phyloP scores from a whole-genome alignment of 306 rosid genomes.

The Myrica gale region DNA sequence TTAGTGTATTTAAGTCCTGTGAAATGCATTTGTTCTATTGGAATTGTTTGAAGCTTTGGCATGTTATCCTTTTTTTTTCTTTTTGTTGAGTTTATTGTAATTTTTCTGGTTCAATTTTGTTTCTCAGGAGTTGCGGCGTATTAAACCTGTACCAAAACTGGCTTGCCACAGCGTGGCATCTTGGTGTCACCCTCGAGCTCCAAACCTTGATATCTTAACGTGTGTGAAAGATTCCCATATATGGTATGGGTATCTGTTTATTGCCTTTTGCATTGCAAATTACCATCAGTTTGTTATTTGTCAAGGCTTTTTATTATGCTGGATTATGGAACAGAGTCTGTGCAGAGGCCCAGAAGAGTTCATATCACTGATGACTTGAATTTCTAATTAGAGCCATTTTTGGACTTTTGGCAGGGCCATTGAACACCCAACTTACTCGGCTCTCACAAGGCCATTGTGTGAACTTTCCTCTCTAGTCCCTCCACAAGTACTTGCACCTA shows the following conservation, averaged over 20 bases:
- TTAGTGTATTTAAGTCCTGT: conserved; percentile 12
- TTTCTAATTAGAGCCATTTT: neutral
- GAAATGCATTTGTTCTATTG: conserved; percentile 19
- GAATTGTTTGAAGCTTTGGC: conserved; percentile 27
- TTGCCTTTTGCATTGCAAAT: conserved; percentile 27
- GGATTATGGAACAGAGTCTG: conserved; percentile 1
- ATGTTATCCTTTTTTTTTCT: conserved; percentile 6
- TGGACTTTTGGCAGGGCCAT: conserved; percentile 73
- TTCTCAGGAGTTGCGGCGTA: conserved; percentile 86
- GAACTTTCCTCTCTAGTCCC: conserved; percentile 93
- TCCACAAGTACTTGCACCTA: conserved; percentile 81
- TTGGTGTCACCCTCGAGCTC: conserved; percentile 99
- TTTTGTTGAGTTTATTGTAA: neutral
- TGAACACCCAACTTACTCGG: conserved; percentile 96
- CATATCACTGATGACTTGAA: neutral
- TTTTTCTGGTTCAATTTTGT: conserved; percentile 22
- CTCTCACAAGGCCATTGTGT: conserved; percentile 95
- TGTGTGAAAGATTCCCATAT: conserved; percentile 98
- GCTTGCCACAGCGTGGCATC: conserved; percentile 99
- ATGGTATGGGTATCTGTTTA: conserved; percentile 46
- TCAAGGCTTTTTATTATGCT: neutral
- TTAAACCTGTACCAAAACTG: conserved; percentile 91
- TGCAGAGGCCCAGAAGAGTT: neutral
- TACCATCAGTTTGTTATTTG: conserved; percentile 2
- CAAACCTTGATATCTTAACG: conserved; percentile 95